Percentiles rank a stretch among this genome's conserved stretches.
phyloP scores from a whole-genome alignment of 2,329 filamentous ascomycete species.

The Trichophyton simii region DNA sequence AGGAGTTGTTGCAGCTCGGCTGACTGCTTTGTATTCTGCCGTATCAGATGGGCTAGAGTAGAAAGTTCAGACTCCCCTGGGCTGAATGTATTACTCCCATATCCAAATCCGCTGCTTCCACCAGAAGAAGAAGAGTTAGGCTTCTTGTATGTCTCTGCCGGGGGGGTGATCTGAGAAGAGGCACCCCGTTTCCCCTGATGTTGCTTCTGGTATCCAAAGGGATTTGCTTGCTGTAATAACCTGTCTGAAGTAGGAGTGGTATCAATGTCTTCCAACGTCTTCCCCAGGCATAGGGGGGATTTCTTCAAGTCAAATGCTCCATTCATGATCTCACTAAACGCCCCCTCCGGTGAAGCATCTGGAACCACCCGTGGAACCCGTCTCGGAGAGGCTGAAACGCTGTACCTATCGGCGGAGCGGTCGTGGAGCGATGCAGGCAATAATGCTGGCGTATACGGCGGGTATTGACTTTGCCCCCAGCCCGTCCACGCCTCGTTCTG shows the following conservation, averaged over 20 bases:
- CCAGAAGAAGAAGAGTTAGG: background rate
- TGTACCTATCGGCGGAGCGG: background rate
- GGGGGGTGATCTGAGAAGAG: background rate
- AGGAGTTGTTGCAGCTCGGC: conserved; percentile 10
- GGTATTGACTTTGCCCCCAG: background rate
- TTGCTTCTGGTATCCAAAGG: background rate
- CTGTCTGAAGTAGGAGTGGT: background rate
- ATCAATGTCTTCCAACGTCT: conserved; percentile 1
- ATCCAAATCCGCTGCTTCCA: background rate
- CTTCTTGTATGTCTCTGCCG: background rate
- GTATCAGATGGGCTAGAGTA: conserved; percentile 10
- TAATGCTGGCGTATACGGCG: background rate
- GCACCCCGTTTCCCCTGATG: background rate
- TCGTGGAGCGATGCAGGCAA: background rate
- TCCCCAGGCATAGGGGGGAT: conserved; percentile 8
- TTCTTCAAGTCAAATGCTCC: conserved; percentile 9
- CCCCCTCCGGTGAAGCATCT: conserved; percentile 6
- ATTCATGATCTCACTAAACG: conserved; percentile 12
- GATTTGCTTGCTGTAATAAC: background rate
- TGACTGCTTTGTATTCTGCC: conserved; percentile 8
- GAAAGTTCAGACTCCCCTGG: conserved; percentile 4
- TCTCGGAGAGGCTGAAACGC: background rate
- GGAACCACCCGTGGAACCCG: conserved; percentile 5
- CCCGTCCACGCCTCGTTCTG: background rate
- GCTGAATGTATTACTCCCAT: background rate